Conservation (phyloP, 225 moss, liverwort and hornwort genomes). For the Asterella californica region DNA sequence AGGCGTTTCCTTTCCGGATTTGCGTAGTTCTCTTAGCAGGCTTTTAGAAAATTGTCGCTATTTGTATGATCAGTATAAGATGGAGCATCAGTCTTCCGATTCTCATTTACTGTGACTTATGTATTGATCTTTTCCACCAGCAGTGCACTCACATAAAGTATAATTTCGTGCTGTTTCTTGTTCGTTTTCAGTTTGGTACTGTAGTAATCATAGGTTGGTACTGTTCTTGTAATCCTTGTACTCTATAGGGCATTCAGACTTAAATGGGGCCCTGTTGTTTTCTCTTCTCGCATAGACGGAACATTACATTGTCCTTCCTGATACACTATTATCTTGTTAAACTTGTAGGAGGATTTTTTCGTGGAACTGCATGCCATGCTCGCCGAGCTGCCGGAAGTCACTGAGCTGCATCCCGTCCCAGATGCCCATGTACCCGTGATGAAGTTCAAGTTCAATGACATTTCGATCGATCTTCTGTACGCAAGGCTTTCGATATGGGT, state of each 20-base stretch:
- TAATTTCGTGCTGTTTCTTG: too few relatives aligned
- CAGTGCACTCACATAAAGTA: too few relatives aligned
- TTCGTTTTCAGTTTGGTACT: too few relatives aligned
- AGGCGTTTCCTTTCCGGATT: too few relatives aligned
- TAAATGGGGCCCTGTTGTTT: background rate
- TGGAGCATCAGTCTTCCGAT: too few relatives aligned
- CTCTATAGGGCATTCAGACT: background rate
- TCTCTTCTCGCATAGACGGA: background rate
- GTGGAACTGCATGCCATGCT: slow-evolving; percentile 66
- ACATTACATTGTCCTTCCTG: background rate
- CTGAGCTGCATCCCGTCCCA: slow-evolving; percentile 92
- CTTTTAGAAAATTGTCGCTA: too few relatives aligned
- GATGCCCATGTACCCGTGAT: slow-evolving; percentile 98
- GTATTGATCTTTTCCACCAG: too few relatives aligned
- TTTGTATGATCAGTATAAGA: too few relatives aligned
- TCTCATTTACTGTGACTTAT: too few relatives aligned
- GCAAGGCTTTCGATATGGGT: slow-evolving; percentile 83
- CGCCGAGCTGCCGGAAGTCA: slow-evolving; percentile 63
- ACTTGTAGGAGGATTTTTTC: slow-evolving; percentile 73
- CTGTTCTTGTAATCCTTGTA: too few relatives aligned
- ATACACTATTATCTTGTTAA: background rate
- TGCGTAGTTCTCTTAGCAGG: too few relatives aligned
- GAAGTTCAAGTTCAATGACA: slow-evolving; percentile 89
- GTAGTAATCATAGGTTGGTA: too few relatives aligned
- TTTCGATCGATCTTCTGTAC: slow-evolving; percentile 89